These are phyloP conservation scores for Gracilariopsis chorda DNA, from an alignment of 23 red algal species.

Conservation along the genomic window DNA sequence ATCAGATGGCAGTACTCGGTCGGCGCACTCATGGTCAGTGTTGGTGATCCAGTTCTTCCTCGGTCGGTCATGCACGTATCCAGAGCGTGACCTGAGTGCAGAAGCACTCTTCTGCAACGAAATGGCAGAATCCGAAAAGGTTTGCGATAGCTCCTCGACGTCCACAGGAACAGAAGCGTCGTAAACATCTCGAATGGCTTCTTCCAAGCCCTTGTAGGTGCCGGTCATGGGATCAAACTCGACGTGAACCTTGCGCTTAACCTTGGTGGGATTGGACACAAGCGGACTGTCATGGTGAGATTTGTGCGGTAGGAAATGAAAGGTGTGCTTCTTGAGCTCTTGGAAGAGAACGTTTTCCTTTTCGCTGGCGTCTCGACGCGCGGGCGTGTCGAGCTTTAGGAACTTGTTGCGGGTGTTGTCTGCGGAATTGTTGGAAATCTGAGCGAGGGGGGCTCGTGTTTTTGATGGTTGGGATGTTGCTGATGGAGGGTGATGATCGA, in stretches of 20 bases:
- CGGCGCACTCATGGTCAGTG: not conserved
- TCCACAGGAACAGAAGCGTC: slow-evolving; percentile 25
- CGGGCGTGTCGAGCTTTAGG: slow-evolving; percentile 6
- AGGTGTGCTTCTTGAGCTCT: not conserved
- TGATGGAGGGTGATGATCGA: not conserved
- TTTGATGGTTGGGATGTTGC: not conserved
- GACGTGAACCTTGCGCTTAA: slow-evolving; percentile 71
- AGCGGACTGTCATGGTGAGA: slow-evolving; percentile 4
- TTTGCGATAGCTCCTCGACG: slow-evolving; percentile 28
- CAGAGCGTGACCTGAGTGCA: not conserved
- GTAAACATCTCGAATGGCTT: slow-evolving; percentile 66
- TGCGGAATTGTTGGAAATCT: not conserved
- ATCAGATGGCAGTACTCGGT: not conserved
- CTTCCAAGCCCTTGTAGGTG: slow-evolving; percentile 70
- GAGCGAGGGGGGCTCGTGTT: not conserved
- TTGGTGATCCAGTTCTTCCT: not conserved
- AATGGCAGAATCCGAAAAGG: slow-evolving; percentile 12
- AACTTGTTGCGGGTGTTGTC: slow-evolving; percentile 20
- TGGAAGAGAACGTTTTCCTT: slow-evolving; percentile 23
- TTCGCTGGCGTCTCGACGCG: slow-evolving; percentile 9
- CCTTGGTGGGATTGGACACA: slow-evolving; percentile 67
- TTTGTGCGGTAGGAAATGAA: slow-evolving; percentile 2
- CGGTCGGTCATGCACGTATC: not conserved
- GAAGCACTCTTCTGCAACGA: not conserved
- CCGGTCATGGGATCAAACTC: slow-evolving; percentile 70